Percentiles rank a stretch among this genome's conserved stretches.
These are phyloP conservation scores for Diversispora epigaea DNA, from an alignment of 192 early-diverging fungal genomes.

Conservation along the genomic window DNA sequence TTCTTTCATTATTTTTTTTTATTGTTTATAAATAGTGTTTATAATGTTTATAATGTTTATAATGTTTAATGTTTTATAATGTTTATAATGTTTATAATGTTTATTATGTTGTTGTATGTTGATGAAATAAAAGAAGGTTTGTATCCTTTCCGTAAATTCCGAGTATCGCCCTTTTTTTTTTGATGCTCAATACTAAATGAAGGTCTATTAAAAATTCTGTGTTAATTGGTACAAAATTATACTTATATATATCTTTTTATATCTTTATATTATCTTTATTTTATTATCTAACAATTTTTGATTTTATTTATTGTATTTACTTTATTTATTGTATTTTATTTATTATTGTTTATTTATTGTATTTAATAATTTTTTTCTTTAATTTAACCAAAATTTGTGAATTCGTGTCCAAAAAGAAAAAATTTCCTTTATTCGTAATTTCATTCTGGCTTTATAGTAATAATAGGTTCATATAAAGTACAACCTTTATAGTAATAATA, in stretches of 20 bases:
- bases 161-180: slow-evolving; percentile 4
- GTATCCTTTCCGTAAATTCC: not conserved
- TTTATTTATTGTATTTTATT: too few relatives aligned
- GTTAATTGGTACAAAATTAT: too few relatives aligned
- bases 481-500: not conserved
- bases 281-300: not conserved
- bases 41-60: not conserved
- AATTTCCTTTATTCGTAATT: slow-evolving; percentile 14
- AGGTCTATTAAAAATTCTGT: slow-evolving; percentile 6
- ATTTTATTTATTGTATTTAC: too few relatives aligned
- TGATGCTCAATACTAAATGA: slow-evolving; percentile 9
- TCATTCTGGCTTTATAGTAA: not conserved
- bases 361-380: too few relatives aligned
- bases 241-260: not conserved
- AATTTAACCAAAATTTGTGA: not conserved
- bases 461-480: not conserved
- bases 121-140: not conserved
- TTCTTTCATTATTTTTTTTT: too few relatives aligned
- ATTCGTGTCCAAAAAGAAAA: not conserved
- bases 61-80: not conserved
- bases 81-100: not conserved
- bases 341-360: too few relatives aligned
- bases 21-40: too few relatives aligned
- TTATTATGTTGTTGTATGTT: not conserved
- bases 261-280: not conserved